These are phyloP conservation scores for Westerdykella sp. DNA, from an alignment of 2,329 filamentous ascomycete genomes.

Conservation along the genomic window DNA sequence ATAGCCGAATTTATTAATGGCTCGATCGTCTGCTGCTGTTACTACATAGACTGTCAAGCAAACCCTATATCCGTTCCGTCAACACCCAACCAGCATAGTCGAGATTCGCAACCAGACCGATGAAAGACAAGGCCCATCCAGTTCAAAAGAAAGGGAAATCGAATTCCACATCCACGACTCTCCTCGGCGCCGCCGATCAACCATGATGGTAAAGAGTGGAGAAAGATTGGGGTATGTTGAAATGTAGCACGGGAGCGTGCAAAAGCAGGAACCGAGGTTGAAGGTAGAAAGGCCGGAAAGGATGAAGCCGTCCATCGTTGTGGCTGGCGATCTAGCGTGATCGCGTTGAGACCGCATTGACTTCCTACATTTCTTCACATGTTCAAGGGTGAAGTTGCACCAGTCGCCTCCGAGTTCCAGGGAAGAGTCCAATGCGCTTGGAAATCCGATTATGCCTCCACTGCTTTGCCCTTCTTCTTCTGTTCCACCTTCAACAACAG, in stretches of 20 bases:
- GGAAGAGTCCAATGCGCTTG: neutral
- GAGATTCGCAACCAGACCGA: no score
- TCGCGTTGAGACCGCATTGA: neutral
- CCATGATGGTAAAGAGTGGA: no score
- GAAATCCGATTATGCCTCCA: constrained; percentile 17
- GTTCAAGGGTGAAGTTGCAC: neutral
- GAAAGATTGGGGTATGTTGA: no score
- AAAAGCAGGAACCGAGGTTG: neutral
- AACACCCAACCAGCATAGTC: no score
- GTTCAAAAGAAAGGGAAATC: no score
- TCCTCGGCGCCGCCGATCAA: no score
- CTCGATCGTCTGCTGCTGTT: no score
- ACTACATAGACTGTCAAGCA: no score
- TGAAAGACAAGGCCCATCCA: no score
- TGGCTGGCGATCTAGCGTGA: neutral
- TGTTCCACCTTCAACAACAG: constrained; percentile 93
- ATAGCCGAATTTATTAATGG: no score
- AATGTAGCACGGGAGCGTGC: neutral
- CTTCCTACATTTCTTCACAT: neutral
- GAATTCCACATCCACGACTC: no score
- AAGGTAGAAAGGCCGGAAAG: neutral
- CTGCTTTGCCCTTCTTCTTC: constrained; percentile 83
- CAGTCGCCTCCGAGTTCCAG: neutral
- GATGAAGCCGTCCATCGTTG: neutral
- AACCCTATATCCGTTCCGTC: no score